Evolutionary conservation across 805 yeast genomes (phyloP), one percentile per base, ranked within the genome.

Genomic region (Phaffomyces antillensis): DNA sequence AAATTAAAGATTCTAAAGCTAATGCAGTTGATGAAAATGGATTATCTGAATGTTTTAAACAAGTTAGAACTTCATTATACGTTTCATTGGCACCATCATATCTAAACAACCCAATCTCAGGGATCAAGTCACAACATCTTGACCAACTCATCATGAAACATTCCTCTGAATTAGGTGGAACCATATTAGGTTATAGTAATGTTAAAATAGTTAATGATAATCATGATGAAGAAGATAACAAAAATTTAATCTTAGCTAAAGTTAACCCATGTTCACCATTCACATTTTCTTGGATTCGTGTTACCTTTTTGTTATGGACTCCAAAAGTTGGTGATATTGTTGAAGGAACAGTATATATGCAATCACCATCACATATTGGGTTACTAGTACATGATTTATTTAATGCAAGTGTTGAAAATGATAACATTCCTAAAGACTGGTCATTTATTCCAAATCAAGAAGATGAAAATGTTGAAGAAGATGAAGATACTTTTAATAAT

Each of bases 321-420:
- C 99, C 99, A 5, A 78, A 78, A 55, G 70, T 79, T n/a, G 96
- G 95, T 5, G 97, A 93, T 59, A 67, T 73, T 1, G 66, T 93
- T 17, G 95, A 90, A 63, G 99, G 99, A 12, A 76, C 81, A 71
- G 75, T 84, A 44, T 88, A 87, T 68, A 81, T 91, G 77, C 97
- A 91, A 68, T 83, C 96, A 3, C 96, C 95, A 16, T 83, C 96
- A 8, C 99, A 93, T 61, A 84, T 93, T 56, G 98, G 97, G 48
- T 71, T 93, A 49, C 73, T 93, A 52, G 73, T 93, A 41, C 90
- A 87, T 62, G 98, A 93, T 66, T 87, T 95, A 1, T 93, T 93
- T 70, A 93, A 93, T 66, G 97, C 97, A 20, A 81, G 91, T 39
- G 87, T 93, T 51, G 87, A 86, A 64, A 81, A 86, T 61, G 81